Percentiles rank a stretch among this genome's conserved stretches.
Evolutionary conservation across 2,329 filamentous ascomycete genomes (phyloP).

Genomic region (Pseudofabraea citricarpa): DNA sequence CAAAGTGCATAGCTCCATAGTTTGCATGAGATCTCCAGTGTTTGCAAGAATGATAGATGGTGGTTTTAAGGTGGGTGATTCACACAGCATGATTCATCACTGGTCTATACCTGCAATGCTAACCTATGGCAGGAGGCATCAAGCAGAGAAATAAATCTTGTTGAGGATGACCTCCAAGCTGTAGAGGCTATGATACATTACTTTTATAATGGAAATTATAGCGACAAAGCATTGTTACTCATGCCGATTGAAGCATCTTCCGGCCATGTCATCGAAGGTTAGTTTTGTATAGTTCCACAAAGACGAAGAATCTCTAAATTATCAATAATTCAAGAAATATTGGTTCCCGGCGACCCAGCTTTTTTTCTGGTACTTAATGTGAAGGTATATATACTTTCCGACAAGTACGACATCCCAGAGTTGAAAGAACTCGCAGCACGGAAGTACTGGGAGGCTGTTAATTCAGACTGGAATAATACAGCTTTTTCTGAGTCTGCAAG

Average conservation of each 20-base stretch:
- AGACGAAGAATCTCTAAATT: neutral
- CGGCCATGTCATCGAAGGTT: neutral
- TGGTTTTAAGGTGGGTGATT: neutral
- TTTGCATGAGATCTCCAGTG: slow-evolving; percentile 12
- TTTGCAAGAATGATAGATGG: neutral
- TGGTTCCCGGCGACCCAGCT: no score
- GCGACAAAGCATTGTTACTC: neutral
- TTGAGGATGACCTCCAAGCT: neutral
- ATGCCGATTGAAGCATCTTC: neutral
- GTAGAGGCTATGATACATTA: neutral
- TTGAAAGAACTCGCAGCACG: neutral
- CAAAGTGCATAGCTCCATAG: slow-evolving; percentile 15
- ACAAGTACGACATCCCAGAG: neutral
- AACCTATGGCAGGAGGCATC: neutral
- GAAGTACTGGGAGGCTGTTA: neutral
- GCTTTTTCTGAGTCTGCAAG: neutral
- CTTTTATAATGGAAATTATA: neutral
- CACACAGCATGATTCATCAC: neutral
- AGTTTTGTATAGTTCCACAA: neutral
- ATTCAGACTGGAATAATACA: neutral
- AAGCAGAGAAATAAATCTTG: neutral
- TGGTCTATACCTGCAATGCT: neutral
- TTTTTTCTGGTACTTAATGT: neutral
- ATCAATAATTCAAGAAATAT: no score
- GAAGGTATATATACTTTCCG: neutral